Conservation (phyloP, 495 filamentous ascomycete species). For the Neurospora sp. region DNA sequence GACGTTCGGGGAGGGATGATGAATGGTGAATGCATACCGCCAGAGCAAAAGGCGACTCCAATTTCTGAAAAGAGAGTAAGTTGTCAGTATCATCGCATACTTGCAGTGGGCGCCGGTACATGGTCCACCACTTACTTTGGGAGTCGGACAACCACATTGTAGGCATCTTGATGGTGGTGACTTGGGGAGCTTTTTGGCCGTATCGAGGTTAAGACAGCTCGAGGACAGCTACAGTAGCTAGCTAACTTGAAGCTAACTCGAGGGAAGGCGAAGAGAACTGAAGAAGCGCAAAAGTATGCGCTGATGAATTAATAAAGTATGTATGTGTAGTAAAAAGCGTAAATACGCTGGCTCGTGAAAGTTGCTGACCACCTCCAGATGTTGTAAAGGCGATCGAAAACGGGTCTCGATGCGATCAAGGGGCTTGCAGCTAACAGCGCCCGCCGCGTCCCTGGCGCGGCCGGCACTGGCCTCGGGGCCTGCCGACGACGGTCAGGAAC, state of each 20-base stretch:
- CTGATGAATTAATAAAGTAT: neutral
- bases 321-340: neutral
- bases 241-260: neutral
- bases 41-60: conserved; percentile 90
- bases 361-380: neutral
- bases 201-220: too few relatives aligned
- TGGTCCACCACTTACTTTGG: conserved; percentile 59
- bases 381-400: neutral
- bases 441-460: neutral
- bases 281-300: neutral
- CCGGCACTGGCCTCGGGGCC: neutral
- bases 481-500: neutral
- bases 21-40: conserved; percentile 60
- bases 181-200: neutral
- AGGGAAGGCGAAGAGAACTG: neutral
- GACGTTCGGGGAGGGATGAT: neutral
- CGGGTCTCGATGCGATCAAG: neutral
- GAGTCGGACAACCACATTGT: conserved; percentile 92
- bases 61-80: conserved; percentile 51
- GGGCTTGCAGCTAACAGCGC: neutral
- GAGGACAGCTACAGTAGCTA: neutral
- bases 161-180: conserved; percentile 30
- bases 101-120: neutral
- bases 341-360: neutral
- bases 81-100: neutral